phyloP scores from a whole-genome alignment of 495 filamentous ascomycete genomes.

The Darksidea phi region DNA sequence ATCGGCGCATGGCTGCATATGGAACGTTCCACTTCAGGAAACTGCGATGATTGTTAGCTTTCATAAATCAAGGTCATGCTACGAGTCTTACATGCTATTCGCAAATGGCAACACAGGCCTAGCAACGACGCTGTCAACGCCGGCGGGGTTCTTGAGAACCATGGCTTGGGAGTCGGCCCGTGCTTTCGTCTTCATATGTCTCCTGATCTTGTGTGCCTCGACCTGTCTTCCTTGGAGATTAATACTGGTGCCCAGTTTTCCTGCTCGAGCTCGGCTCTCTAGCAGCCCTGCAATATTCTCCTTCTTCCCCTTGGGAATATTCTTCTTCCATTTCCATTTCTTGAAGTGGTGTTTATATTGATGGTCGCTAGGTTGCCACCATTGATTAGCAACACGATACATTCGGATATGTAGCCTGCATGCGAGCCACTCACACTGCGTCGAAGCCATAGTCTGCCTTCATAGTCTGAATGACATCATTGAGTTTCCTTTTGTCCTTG shows the following conservation, averaged over 20 bases:
- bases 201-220: conserved; percentile 42
- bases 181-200: conserved; percentile 39
- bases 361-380: neutral
- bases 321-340: conserved; percentile 13
- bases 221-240: conserved; percentile 31
- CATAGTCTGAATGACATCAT: conserved; percentile 1
- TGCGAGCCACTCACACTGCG: neutral
- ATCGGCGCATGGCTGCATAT: conserved; percentile 13
- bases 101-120: conserved; percentile 24
- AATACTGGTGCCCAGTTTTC: conserved; percentile 35
- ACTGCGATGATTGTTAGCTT: conserved; percentile 14
- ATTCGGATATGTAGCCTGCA: neutral
- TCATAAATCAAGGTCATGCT: neutral
- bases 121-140: neutral
- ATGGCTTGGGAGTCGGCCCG: conserved; percentile 20
- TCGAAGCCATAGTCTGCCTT: conserved; percentile 3
- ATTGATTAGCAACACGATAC: neutral
- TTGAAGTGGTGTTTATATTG: conserved; percentile 9
- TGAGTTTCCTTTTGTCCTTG: conserved; percentile 2
- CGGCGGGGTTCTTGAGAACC: neutral
- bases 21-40: conserved; percentile 44
- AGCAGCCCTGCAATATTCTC: conserved; percentile 10
- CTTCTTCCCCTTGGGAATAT: conserved; percentile 19
- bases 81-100: conserved; percentile 33
- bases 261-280: conserved; percentile 35